Base-by-base conservation (phyloP, 768 basidiomycete genomes). In the Pulveroboletus sp. region DNA sequence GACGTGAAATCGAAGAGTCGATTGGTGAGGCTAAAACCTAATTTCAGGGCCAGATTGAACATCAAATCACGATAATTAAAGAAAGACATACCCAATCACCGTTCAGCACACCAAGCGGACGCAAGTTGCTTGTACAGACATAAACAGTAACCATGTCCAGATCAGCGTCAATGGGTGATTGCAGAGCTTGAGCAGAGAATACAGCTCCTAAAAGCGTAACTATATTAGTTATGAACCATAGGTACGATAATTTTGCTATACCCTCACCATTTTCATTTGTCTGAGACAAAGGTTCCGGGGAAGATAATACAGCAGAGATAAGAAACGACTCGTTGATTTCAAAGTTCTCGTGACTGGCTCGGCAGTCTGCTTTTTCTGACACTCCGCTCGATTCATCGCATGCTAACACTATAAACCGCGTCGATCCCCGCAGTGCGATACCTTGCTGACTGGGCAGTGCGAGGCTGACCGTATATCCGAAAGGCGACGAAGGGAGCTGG, bases 321-420 rank as follows among this genome's bases (percentile, higher is more conserved):
- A 90, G 73, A 65, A 91, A 91, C 15, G 69, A 76, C 59, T 89
- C 83, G 57, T 78, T 79, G 46, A 91, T 91, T 65, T 89, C 88
- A 41, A 89, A 64, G 15, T 55, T 61, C 30, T 83, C 81, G 8
- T 59, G 57, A 39, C 51, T 54, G 55, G 55, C 58, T 21, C 43
- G 51, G 14, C 1, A 18, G 14, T 53, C 43, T 39, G 24, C 51
- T 30, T 46, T 51, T 49, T 47, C 52, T 17, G 43, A 44, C 7
- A 5, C 40, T 30, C 32, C 38, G 8, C n/a, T 43, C 49, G 47
- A 21, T 26, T 46, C 53, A 24, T 68, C 57, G 18, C 63, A 63
- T 24, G 69, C 68, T 1, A 76, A 66, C 13, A 86, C 60, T 43
- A 83, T 69, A 43, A 91, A 67, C 40, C 68, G 73, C 1, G 89